Evolutionary conservation across 805 yeast genomes (phyloP), one percentile per base, ranked within the genome.

Genomic region (Kluyveromyces lactis): DNA sequence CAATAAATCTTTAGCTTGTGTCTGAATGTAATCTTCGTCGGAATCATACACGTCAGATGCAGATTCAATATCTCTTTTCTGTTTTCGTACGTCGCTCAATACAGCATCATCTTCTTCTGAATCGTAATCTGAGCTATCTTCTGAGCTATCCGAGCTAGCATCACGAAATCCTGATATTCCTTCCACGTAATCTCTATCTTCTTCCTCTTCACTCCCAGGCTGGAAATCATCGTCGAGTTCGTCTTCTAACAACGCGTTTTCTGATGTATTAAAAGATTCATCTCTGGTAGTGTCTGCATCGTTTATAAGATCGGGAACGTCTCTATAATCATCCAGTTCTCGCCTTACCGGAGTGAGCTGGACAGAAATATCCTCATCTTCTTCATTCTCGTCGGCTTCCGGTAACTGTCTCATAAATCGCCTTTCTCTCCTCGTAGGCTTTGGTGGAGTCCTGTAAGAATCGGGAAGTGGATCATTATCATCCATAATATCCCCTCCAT

Each of bases 261-360:
- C 63, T n/a, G 62, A 59, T 24, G 59, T 60, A 39, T 55, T 55
- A 30, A 55, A 48, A 1, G 57, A 50, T 33, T 54, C 50, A 26
- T 48, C 58, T 12, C 52, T 36, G 0, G 59, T 48, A 21, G 51
- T 54, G 12, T 66, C 85, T 74, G 85, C 94, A 59, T 90, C 95
- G 62, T 82, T 92, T 52, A 86, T 86, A 60, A 90, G 75, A 55
- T 74, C 76, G 45, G 81, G 81, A 46, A 72, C 71, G 50, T 72
- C 81, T 45, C 67, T 75, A 47, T 72, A 75, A 40, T 63, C 67
- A 7, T 42, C 54, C 13, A 43, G 31, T 42, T 31, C 31, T 44
- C 40, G 36, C 31, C 35, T 27, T 24, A 41, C 31, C 30, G 46
- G 26, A 35, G 57, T 50, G 17, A 49, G 31, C 5, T 33, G 23